Evolutionary conservation across 1,139 yeast species (phyloP).

Genomic region (Candida sanyaensis): DNA sequence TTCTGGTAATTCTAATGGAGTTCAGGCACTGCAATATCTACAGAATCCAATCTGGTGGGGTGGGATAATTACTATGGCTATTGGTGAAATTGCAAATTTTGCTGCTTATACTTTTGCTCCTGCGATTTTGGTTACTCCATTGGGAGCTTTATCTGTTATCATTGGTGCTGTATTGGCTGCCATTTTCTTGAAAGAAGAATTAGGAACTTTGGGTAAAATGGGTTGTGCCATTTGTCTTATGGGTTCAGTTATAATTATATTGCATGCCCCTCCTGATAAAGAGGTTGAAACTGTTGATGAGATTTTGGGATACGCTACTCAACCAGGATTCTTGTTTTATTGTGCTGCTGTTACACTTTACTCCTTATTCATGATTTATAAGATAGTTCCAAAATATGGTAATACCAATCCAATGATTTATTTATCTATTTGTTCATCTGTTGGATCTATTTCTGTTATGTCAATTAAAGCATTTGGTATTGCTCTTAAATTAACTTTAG

Average conservation of each 20-base stretch:
- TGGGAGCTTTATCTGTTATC: conserved; percentile 88
- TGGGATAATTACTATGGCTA: conserved; percentile 87
- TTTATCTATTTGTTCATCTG: conserved; percentile 86
- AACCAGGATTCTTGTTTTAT: conserved; percentile 78
- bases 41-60: conserved; percentile 95
- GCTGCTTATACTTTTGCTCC: conserved; percentile 97
- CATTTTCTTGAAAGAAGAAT: conserved; percentile 77
- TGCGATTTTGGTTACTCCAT: conserved; percentile 87
- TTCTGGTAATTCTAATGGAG: conserved; percentile 56
- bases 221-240: conserved; percentile 91
- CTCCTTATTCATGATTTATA: conserved; percentile 77
- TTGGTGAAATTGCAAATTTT: conserved; percentile 90
- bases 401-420: conserved; percentile 85
- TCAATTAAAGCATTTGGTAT: conserved; percentile 92
- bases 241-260: conserved; percentile 87
- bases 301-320: conserved; percentile 75
- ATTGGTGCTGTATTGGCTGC: conserved; percentile 92
- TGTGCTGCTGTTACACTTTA: conserved; percentile 62
- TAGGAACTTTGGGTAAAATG: conserved; percentile 88
- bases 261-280: conserved; percentile 93
- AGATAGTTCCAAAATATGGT: conserved; percentile 81
- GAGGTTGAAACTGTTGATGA: conserved; percentile 89
- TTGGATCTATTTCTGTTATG: conserved; percentile 91
- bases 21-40: conserved; percentile 73
- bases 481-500: conserved; percentile 80